A percentile compares a stretch with the other conserved stretches of the same genome.
These are phyloP conservation scores for Backusella tarrabulga DNA, from an alignment of 192 early-diverging fungal genomes.

Conservation along the genomic window DNA sequence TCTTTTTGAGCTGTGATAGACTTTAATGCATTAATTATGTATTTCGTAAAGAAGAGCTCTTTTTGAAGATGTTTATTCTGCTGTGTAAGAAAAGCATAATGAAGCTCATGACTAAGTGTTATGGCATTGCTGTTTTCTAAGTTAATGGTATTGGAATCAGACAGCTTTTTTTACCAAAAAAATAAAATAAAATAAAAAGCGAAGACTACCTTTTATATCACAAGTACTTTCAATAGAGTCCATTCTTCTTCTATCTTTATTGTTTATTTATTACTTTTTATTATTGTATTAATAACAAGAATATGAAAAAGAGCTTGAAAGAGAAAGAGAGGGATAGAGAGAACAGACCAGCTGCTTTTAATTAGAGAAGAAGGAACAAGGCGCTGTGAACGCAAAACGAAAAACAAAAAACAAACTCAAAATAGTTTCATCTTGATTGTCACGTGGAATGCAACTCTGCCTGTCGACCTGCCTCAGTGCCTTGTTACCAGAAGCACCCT, in stretches of 20 bases:
- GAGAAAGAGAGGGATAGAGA: background rate
- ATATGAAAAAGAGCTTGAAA: background rate
- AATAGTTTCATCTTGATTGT: background rate
- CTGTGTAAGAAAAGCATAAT: constrained; percentile 26
- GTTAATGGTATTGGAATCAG: background rate
- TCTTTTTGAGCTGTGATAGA: constrained; percentile 34
- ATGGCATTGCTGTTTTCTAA: background rate
- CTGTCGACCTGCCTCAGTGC: background rate
- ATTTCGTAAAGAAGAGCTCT: constrained; percentile 27
- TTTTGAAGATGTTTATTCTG: constrained; percentile 28
- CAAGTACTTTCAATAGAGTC: background rate
- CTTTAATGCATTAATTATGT: constrained; percentile 30
- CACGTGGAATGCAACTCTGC: background rate
- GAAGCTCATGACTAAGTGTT: constrained; percentile 10
- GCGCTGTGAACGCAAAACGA: background rate
- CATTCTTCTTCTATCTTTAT: background rate
- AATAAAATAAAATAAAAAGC: background rate
- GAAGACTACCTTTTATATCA: background rate
- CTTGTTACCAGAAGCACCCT: background rate
- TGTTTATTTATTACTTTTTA: background rate
- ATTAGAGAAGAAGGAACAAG: background rate
- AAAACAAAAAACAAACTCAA: background rate
- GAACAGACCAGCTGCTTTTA: background rate
- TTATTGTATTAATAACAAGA: background rate
- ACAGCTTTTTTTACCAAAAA: background rate